Evolutionary conservation across 1,284 basidiomycete genomes (phyloP).

Genomic region (Trametes pubescens): DNA sequence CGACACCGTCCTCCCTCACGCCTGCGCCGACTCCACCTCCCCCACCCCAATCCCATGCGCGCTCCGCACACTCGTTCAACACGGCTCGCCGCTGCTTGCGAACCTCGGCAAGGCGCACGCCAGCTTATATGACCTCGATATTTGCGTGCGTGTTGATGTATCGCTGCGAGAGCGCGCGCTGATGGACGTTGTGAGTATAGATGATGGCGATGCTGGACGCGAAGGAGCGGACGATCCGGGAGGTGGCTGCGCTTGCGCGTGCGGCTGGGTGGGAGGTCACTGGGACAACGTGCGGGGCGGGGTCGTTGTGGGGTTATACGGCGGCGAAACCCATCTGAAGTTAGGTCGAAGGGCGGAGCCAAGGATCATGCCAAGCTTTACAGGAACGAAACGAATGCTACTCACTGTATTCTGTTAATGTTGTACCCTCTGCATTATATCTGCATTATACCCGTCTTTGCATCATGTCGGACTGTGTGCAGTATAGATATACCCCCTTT

Average conservation of each 20-base stretch:
- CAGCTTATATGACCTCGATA: conserved; percentile 51
- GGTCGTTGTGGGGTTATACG: conserved; percentile 67
- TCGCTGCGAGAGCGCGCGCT: conserved; percentile 42
- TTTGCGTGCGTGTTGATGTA: conserved; percentile 61
- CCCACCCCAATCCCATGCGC: conserved; percentile 42
- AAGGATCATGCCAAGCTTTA: no score
- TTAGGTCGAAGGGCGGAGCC: no score
- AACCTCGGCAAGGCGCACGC: conserved; percentile 15
- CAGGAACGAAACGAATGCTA: no score
- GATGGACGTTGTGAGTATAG: conserved; percentile 36
- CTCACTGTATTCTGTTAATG: background rate
- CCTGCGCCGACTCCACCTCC: conserved; percentile 21
- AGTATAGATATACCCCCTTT: no score
- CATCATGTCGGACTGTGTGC: no score
- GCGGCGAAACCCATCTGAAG: conserved; percentile 60
- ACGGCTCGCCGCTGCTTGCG: conserved; percentile 38
- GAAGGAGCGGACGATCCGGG: conserved; percentile 74
- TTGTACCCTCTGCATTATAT: background rate
- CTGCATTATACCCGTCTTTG: no score
- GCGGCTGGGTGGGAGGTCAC: conserved; percentile 70
- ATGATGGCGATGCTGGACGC: conserved; percentile 77
- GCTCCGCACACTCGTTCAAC: conserved; percentile 48
- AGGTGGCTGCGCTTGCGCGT: conserved; percentile 60
- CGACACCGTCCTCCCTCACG: conserved; percentile 23
- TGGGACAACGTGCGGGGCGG: conserved; percentile 62